Evolutionary conservation across 2,329 filamentous ascomycete genomes (phyloP).

Genomic region (Phialophora macrospora): DNA sequence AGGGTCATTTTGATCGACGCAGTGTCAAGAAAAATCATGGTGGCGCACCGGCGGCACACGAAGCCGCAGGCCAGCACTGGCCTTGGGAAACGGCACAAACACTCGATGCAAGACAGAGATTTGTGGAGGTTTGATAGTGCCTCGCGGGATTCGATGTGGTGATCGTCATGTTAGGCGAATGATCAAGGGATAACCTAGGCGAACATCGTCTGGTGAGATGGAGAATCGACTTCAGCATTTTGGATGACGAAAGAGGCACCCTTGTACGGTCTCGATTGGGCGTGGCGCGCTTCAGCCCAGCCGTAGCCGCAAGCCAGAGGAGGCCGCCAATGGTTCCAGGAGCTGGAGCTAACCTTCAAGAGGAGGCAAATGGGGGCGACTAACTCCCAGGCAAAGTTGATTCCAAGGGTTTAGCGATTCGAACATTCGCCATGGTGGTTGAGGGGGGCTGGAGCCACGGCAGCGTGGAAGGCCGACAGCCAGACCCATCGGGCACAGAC

Average conservation of each 20-base stretch:
- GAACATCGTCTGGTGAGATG: constrained; percentile 13
- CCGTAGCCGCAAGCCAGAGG: constrained; percentile 5
- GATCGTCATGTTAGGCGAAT: constrained; percentile 25
- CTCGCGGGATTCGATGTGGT: constrained; percentile 18
- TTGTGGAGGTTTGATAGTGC: constrained; percentile 11
- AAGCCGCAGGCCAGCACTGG: background rate
- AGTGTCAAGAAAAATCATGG: constrained; percentile 11
- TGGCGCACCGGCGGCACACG: constrained; percentile 6
- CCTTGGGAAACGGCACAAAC: constrained; percentile 17
- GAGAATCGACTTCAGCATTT: constrained; percentile 8
- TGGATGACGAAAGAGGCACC: constrained; percentile 31
- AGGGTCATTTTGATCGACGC: constrained; percentile 18
- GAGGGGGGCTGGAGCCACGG: background rate
- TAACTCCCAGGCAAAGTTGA: background rate
- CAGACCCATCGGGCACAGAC: background rate
- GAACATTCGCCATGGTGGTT: background rate
- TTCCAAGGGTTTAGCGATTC: background rate
- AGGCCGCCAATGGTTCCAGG: constrained; percentile 1
- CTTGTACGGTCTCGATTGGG: constrained; percentile 12
- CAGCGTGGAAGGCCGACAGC: background rate
- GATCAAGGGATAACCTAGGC: constrained; percentile 16
- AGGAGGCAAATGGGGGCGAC: background rate
- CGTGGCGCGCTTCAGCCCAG: constrained; percentile 19
- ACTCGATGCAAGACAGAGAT: background rate
- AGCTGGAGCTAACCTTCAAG: background rate